Evolutionary conservation across 495 filamentous ascomycete species (phyloP).

Genomic region (Hamigera avellanea): DNA sequence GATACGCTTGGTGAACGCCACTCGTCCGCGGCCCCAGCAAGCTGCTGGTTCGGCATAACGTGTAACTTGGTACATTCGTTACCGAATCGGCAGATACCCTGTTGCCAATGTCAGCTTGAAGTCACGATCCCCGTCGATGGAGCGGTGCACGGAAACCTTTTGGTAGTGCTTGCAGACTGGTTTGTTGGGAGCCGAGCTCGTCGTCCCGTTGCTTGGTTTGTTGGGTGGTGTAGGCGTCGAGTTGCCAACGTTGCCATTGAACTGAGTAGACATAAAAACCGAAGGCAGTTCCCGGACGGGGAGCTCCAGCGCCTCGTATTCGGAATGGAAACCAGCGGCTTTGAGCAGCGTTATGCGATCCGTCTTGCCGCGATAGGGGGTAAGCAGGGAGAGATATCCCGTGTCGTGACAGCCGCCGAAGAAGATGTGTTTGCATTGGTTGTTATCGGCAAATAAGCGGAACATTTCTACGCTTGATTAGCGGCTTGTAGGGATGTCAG

Average conservation of each 20-base stretch:
- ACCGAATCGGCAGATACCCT: constrained; percentile 32
- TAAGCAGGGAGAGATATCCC: constrained; percentile 44
- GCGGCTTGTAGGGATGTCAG: neutral
- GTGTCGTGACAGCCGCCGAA: constrained; percentile 54
- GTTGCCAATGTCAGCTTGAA: constrained; percentile 1
- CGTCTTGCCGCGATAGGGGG: constrained; percentile 32
- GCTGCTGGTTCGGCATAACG: constrained; percentile 18
- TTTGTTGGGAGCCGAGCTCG: constrained; percentile 11
- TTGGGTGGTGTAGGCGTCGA: constrained; percentile 7
- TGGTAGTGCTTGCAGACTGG: constrained; percentile 27
- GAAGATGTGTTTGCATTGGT: constrained; percentile 56
- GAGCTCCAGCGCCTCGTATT: constrained; percentile 24
- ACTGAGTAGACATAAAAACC: constrained; percentile 28
- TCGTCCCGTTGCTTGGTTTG: constrained; percentile 4
- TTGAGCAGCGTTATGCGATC: constrained; percentile 44
- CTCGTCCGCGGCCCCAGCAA: constrained; percentile 10
- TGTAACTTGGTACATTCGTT: constrained; percentile 26
- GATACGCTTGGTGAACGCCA: neutral
- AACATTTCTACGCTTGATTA: constrained; percentile 34
- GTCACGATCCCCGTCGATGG: neutral
- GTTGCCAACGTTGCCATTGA: constrained; percentile 8
- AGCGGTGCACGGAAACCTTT: constrained; percentile 14
- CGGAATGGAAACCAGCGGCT: constrained; percentile 23
- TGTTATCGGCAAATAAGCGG: constrained; percentile 43
- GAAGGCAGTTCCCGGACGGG: constrained; percentile 31